These are phyloP conservation scores for Leccinellum rugosiceps DNA, from an alignment of 768 basidiomycete species.

Conservation along the genomic window DNA sequence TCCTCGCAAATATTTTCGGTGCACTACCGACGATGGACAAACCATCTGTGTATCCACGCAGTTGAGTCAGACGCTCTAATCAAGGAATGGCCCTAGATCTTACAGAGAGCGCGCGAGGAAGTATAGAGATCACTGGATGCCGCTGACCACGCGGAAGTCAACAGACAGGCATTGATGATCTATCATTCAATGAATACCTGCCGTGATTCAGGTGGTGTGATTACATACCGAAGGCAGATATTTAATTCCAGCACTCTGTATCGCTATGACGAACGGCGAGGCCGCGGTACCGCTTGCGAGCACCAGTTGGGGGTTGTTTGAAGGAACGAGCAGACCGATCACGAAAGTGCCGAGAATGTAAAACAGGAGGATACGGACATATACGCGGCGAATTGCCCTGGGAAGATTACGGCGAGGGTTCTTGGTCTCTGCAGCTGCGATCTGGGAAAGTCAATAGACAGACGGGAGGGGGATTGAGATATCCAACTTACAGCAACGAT, in stretches of 20 bases:
- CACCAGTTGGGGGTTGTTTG: conserved; percentile 52
- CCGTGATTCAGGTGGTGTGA: conserved; percentile 14
- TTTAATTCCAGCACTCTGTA: conserved; percentile 79
- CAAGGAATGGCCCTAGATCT: conserved; percentile 24
- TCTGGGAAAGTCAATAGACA: conserved; percentile 39
- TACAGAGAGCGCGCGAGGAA: conserved; percentile 84
- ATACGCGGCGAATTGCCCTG: conserved; percentile 55
- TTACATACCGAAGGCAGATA: conserved; percentile 65
- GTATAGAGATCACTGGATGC: conserved; percentile 89
- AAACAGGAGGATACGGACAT: conserved; percentile 79
- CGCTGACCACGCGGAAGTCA: conserved; percentile 93
- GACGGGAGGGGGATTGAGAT: not conserved
- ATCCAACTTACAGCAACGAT: conserved; percentile 72
- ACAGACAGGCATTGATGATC: conserved; percentile 78
- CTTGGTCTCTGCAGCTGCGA: conserved; percentile 87
- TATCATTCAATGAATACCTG: conserved; percentile 20
- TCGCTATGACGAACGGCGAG: conserved; percentile 92
- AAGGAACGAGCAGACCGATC: conserved; percentile 83
- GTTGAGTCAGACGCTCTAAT: not conserved
- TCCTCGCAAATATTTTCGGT: conserved; percentile 71
- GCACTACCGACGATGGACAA: conserved; percentile 79
- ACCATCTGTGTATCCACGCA: conserved; percentile 50
- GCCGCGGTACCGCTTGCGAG: conserved; percentile 57
- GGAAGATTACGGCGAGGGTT: conserved; percentile 76
- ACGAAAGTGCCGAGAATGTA: conserved; percentile 65